Percentiles rank a stretch among this genome's conserved stretches.
These are phyloP conservation scores for Juglanconis oblonga DNA, from an alignment of 2,329 filamentous ascomycete species.

Conservation along the genomic window DNA sequence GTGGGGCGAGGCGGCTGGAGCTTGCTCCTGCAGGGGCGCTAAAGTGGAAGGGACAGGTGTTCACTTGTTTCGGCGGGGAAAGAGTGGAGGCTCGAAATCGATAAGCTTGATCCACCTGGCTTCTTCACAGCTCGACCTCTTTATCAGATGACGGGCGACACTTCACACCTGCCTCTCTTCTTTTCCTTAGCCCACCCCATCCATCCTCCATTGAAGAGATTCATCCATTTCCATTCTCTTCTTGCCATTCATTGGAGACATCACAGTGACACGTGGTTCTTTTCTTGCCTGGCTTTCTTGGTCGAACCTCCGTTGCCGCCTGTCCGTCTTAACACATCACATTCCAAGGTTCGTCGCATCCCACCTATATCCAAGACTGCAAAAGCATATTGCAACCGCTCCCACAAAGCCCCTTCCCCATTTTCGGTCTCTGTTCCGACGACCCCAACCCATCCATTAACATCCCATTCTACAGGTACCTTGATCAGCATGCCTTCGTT, in stretches of 20 bases:
- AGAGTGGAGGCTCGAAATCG: not conserved
- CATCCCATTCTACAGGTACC: not conserved
- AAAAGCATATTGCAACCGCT: not conserved
- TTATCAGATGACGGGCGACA: not conserved
- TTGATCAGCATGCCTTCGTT: constrained; percentile 39
- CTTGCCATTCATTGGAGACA: constrained; percentile 10
- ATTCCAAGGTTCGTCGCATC: constrained; percentile 10
- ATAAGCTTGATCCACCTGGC: constrained; percentile 13
- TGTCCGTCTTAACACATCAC: not conserved
- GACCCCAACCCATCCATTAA: not conserved
- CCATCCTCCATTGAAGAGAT: constrained; percentile 6
- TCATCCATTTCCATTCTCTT: constrained; percentile 4
- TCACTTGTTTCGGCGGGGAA: not conserved
- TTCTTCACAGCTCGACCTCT: not conserved
- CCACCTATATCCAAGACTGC: not conserved
- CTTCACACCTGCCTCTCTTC: not conserved
- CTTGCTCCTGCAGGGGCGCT: not conserved
- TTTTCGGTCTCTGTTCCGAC: not conserved
- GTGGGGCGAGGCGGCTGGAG: not conserved
- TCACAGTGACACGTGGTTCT: not conserved
- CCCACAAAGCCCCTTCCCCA: not conserved
- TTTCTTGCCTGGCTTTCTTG: constrained; percentile 1
- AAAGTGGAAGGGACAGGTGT: constrained; percentile 9
- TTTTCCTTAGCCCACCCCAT: not conserved
- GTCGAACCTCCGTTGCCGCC: not conserved